Conservation (phyloP, 306 rosid genomes). For the Vigna trinervia region DNA sequence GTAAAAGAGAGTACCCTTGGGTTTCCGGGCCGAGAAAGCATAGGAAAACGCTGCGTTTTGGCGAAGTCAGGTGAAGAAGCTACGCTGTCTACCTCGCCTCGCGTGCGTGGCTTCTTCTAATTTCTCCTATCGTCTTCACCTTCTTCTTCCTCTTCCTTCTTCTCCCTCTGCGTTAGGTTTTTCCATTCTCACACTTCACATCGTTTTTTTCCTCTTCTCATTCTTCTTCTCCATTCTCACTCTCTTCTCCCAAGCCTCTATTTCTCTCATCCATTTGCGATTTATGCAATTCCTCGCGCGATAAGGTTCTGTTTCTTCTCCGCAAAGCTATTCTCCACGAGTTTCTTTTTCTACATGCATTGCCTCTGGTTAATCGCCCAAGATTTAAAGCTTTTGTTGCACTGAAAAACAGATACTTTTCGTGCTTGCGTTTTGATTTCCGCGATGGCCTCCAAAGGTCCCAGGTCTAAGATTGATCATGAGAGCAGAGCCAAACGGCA, state of each 20-base stretch:
- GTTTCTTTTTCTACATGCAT: constrained; percentile 14
- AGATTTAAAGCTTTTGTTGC: constrained; percentile 11
- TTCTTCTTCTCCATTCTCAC: constrained; percentile 20
- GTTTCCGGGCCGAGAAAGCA: not conserved
- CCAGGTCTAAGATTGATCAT: constrained; percentile 80
- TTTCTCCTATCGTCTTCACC: constrained; percentile 17
- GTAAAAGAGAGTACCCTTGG: not conserved
- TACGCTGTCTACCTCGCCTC: constrained; percentile 34
- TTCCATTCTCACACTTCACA: constrained; percentile 8
- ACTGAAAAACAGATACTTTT: constrained; percentile 37
- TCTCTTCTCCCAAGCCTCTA: not conserved
- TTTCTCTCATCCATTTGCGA: constrained; percentile 4
- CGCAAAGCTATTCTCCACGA: not conserved
- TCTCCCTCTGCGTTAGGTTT: constrained; percentile 36
- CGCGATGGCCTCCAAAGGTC: constrained; percentile 92
- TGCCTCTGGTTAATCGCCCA: not conserved
- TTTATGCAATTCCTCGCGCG: not conserved
- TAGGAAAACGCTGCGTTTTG: constrained; percentile 34
- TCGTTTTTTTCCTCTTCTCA: not conserved
- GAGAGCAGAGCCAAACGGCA: constrained; percentile 84
- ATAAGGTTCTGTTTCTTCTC: constrained; percentile 13
- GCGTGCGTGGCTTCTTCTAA: constrained; percentile 31
- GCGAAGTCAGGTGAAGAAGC: constrained; percentile 26
- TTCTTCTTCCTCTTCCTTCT: constrained; percentile 1
- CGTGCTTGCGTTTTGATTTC: constrained; percentile 32